phyloP scores from a whole-genome alignment of 2,329 filamentous ascomycete genomes.

The Aspergillus pseudonomiae region DNA sequence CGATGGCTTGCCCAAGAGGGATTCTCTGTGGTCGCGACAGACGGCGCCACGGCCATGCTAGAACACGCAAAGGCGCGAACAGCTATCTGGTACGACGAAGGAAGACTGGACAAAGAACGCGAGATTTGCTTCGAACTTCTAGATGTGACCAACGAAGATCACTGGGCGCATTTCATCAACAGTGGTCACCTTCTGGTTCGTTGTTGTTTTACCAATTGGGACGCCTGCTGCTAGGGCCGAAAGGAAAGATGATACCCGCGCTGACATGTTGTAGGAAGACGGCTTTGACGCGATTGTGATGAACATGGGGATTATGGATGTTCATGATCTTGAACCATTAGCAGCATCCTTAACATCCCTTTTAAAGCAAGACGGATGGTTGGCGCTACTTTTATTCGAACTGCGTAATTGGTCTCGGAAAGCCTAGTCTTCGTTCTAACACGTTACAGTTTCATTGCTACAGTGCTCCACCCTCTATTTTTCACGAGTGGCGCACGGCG shows the following conservation, averaged over 20 bases:
- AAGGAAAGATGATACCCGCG: neutral
- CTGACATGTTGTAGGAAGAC: conserved; percentile 21
- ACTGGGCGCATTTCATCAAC: neutral
- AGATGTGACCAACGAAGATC: neutral
- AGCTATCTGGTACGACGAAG: neutral
- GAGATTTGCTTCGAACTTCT: neutral
- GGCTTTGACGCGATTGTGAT: conserved; percentile 50
- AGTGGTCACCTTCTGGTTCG: neutral
- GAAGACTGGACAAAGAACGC: neutral
- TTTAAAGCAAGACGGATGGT: conserved; percentile 4
- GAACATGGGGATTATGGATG: conserved; percentile 57
- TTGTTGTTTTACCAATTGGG: neutral
- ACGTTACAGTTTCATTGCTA: conserved; percentile 47
- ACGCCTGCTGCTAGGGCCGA: neutral
- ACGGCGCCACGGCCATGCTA: conserved; percentile 49
- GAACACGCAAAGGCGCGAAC: conserved; percentile 33
- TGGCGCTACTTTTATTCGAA: neutral
- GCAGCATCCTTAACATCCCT: conserved; percentile 42
- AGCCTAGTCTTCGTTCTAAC: neutral
- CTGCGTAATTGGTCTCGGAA: neutral
- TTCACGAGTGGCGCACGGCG: conserved; percentile 50
- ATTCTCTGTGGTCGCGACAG: conserved; percentile 48
- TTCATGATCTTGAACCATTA: conserved; percentile 48
- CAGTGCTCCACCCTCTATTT: conserved; percentile 54
- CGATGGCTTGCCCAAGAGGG: conserved; percentile 47